A percentile compares a stretch with the other conserved stretches of the same genome.
Evolutionary conservation across 352 stramenopile genomes (phyloP).

Genomic region (Albugo laibachii): DNA sequence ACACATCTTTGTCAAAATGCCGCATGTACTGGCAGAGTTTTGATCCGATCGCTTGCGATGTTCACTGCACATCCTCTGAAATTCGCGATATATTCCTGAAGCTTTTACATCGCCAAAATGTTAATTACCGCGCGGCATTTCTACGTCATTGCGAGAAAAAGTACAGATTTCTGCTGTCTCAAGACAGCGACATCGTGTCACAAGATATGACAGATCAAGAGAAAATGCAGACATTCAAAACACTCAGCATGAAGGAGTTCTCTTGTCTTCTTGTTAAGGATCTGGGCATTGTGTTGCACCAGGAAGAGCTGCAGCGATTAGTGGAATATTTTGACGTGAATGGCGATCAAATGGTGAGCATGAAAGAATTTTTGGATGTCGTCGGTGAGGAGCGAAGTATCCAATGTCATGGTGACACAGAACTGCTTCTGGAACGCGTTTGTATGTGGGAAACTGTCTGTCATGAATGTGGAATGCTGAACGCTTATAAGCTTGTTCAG

Average conservation of each 20-base stretch:
- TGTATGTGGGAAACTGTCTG: slow-evolving; percentile 86
- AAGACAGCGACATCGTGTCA: slow-evolving; percentile 10
- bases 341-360: slow-evolving; percentile 34
- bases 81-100: slow-evolving; percentile 83
- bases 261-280: slow-evolving; percentile 21
- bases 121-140: slow-evolving; percentile 74
- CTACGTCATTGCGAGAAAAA: slow-evolving; percentile 36
- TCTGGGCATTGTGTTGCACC: slow-evolving; percentile 63
- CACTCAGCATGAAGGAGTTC: slow-evolving; percentile 32
- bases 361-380: slow-evolving; percentile 69
- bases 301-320: slow-evolving; percentile 56
- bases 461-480: slow-evolving; percentile 79
- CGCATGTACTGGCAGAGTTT: slow-evolving; percentile 79
- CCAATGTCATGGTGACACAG: slow-evolving; percentile 56
- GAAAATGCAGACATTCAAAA: slow-evolving; percentile 30
- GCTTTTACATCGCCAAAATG: slow-evolving; percentile 67
- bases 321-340: slow-evolving; percentile 77
- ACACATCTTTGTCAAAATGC: slow-evolving; percentile 16
- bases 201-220: slow-evolving; percentile 37
- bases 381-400: slow-evolving; percentile 41
- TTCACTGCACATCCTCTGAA: slow-evolving; percentile 70
- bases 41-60: slow-evolving; percentile 64
- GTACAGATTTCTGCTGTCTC: slow-evolving; percentile 30
- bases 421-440: slow-evolving; percentile 49
- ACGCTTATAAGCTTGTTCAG: slow-evolving; percentile 72